Conservation (phyloP, 805 yeast species). For the Starmerella floris region DNA sequence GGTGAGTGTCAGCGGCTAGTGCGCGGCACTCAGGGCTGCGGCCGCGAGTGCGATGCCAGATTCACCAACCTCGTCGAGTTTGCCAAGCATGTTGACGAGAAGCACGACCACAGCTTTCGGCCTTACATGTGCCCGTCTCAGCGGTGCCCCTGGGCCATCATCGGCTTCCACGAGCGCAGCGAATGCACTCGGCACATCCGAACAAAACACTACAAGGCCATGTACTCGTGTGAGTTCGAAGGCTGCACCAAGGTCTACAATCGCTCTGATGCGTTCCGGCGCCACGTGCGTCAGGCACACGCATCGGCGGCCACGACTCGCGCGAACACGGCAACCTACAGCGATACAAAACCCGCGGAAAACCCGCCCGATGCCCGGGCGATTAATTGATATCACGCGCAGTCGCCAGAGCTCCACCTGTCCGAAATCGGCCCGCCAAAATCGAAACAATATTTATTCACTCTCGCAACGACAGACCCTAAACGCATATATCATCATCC, state of each 20-base stretch:
- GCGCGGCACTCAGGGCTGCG: constrained; percentile 20
- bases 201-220: constrained; percentile 18
- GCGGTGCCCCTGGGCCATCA: constrained; percentile 17
- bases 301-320: not conserved
- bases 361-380: too few species aligned
- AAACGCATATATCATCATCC: too few species aligned
- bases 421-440: too few species aligned
- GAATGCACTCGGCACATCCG: constrained; percentile 20
- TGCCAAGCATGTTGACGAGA: constrained; percentile 13
- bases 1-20: constrained; percentile 15
- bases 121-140: constrained; percentile 15
- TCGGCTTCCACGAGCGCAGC: constrained; percentile 20
- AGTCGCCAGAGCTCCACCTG: too few species aligned
- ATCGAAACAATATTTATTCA: too few species aligned
- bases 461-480: too few species aligned
- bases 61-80: constrained; percentile 13
- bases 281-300: constrained; percentile 18
- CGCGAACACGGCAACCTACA: too few species aligned
- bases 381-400: too few species aligned
- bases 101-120: constrained; percentile 15
- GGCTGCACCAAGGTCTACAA: constrained; percentile 17
- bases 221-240: constrained; percentile 16
- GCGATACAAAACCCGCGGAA: too few species aligned
- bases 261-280: constrained; percentile 18
- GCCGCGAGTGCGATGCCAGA: constrained; percentile 17